Conservation (phyloP, 305 asterid species). For the Andrographis paniculata region DNA sequence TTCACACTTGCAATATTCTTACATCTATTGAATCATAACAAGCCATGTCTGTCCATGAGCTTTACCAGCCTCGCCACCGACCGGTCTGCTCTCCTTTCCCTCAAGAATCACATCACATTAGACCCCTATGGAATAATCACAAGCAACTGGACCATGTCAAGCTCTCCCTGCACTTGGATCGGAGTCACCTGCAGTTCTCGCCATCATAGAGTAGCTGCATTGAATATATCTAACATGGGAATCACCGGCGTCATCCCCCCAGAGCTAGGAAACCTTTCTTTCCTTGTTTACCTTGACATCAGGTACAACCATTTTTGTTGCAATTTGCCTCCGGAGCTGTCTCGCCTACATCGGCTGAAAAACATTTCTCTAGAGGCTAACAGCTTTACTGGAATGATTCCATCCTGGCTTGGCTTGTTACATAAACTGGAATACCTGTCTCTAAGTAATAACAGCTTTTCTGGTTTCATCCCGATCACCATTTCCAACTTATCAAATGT, state of each 20-base stretch:
- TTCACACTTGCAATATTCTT: no score
- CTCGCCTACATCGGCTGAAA: constrained; percentile 7
- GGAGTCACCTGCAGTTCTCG: constrained; percentile 12
- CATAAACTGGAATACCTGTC: constrained; percentile 5
- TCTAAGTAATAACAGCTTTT: constrained; percentile 19
- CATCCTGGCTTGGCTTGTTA: constrained; percentile 20
- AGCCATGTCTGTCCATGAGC: not conserved
- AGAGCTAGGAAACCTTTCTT: constrained; percentile 19
- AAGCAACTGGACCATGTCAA: constrained; percentile 18
- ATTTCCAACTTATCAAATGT: constrained; percentile 24
- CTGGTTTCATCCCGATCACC: constrained; percentile 18
- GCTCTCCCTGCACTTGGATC: constrained; percentile 15
- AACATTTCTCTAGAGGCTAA: constrained; percentile 3
- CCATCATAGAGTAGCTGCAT: constrained; percentile 14
- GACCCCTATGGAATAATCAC: constrained; percentile 10
- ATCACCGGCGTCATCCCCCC: constrained; percentile 17
- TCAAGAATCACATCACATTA: constrained; percentile 9
- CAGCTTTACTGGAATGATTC: constrained; percentile 22
- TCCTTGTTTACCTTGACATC: constrained; percentile 12
- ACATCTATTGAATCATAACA: no score
- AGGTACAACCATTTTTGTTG: constrained; percentile 6
- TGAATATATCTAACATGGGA: constrained; percentile 15
- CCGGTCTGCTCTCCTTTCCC: constrained; percentile 18
- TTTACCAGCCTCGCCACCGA: constrained; percentile 8
- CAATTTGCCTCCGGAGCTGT: constrained; percentile 9